A percentile compares a stretch with the other conserved stretches of the same genome.
Evolutionary conservation across 2,329 filamentous ascomycete genomes (phyloP).

Genomic region (Aspergillus novofumigatus): DNA sequence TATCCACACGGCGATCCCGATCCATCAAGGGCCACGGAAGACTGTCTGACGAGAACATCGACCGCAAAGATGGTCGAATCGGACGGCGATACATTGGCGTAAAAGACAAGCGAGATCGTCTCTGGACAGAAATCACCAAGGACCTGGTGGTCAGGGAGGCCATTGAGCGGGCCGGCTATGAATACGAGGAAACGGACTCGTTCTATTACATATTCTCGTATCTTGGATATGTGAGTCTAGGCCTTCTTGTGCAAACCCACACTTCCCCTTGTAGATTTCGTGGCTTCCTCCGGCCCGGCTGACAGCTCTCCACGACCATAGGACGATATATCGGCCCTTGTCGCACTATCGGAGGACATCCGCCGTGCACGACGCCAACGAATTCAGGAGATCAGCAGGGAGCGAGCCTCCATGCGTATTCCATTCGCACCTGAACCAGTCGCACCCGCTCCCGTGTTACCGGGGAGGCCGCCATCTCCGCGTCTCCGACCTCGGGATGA

Average conservation of each 20-base stretch:
- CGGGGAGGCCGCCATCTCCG: conserved; percentile 16
- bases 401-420: conserved; percentile 29
- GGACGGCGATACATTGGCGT: conserved; percentile 42
- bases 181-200: conserved; percentile 82
- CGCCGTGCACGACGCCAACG: conserved; percentile 59
- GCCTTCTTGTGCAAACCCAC: not conserved
- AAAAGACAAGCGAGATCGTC: conserved; percentile 50
- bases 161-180: conserved; percentile 77
- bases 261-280: not conserved
- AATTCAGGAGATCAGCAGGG: conserved; percentile 55
- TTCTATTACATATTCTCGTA: conserved; percentile 95
- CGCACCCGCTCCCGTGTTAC: conserved; percentile 11
- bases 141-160: conserved; percentile 84
- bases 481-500: conserved; percentile 16
- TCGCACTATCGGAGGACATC: conserved; percentile 78
- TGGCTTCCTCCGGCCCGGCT: not conserved
- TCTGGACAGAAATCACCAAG: conserved; percentile 98
- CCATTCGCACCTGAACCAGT: conserved; percentile 12
- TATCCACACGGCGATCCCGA: conserved; percentile 69
- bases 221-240: conserved; percentile 70
- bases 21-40: conserved; percentile 66
- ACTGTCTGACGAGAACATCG: conserved; percentile 51
- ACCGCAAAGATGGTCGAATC: conserved; percentile 39
- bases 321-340: conserved; percentile 83
- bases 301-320: conserved; percentile 34